Base-by-base conservation (phyloP, 441 rosid species). In the Bruguiera hainesii region DNA sequence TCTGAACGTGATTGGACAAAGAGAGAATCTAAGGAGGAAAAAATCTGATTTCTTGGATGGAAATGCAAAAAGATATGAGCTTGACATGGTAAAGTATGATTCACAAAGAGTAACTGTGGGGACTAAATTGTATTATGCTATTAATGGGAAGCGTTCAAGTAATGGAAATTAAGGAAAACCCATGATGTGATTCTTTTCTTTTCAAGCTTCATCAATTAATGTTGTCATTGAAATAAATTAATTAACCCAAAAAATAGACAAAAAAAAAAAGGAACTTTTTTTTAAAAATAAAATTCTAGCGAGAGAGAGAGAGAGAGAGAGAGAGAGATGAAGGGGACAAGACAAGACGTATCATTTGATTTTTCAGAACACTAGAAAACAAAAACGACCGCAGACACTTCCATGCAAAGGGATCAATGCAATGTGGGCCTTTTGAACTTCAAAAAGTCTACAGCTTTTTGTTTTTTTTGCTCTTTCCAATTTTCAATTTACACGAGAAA, bases 381-480 rank as follows among this genome's bases (percentile, higher is more conserved):
- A 75, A 80, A 81, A 65, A 63, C 77, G 69, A 83, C 63, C 1
- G 67, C 76, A 75, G 80, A 70, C 67, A 73, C 66, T 67, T 62
- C 79, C 86, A 80, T 79, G 86, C 75, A 81, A 71, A 21, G 66
- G 57, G 57, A 66, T 52, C 56, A 49, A 52, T 52, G 56, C 20
- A 19, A n/a, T 61, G 58, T 26, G 60, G 20, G 29, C 16, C 31
- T 63, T 59, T 46, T 4, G 13, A 64, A 70, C 37, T 59, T 53
- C 57, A 21, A 31, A 37, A 68, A 60, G 33, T n/a, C 46, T 68
- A 73, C 76, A 68, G 70, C 76, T 66, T 77, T 77, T 48, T 28
- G 7, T 2, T 3, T n/a, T n/a, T n/a, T 10, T 21, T 13, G 33
- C 1, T 37, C 3, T 37, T 37, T 9, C 5, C 8, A 20, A 52